These are phyloP conservation scores for Teratosphaeria nubilosa DNA, from an alignment of 2,329 filamentous ascomycete genomes.

Conservation along the genomic window DNA sequence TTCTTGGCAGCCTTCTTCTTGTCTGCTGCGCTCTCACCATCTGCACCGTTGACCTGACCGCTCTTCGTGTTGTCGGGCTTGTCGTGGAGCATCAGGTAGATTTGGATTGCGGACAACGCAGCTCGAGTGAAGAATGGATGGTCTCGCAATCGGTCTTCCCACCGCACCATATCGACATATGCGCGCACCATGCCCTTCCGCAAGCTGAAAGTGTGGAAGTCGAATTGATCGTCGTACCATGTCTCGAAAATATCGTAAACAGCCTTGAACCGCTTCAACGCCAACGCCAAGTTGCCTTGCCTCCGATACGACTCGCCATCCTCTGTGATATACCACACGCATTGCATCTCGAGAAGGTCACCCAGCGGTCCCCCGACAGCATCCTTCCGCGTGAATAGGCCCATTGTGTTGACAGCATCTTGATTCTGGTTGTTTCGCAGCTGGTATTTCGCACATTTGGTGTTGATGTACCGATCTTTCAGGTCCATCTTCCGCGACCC, in stretches of 20 bases:
- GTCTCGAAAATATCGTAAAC: slow-evolving; percentile 89
- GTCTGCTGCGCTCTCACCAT: slow-evolving; percentile 68
- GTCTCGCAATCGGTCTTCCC: slow-evolving; percentile 84
- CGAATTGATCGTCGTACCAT: slow-evolving; percentile 98
- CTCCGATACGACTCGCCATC: slow-evolving; percentile 84
- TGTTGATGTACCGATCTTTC: slow-evolving; percentile 95
- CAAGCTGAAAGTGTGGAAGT: slow-evolving; percentile 97
- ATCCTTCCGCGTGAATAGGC: slow-evolving; percentile 88
- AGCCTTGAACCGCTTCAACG: slow-evolving; percentile 82
- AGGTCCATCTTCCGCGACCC: slow-evolving; percentile 74
- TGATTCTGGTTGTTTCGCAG: slow-evolving; percentile 86
- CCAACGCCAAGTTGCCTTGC: slow-evolving; percentile 70
- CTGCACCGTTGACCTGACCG: slow-evolving; percentile 56
- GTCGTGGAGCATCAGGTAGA: slow-evolving; percentile 73
- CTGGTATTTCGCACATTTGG: slow-evolving; percentile 94
- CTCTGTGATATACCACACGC: slow-evolving; percentile 92
- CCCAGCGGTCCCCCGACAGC: slow-evolving; percentile 76
- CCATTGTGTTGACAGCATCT: slow-evolving; percentile 75
- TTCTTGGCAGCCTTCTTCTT: slow-evolving; percentile 62
- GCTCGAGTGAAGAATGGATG: slow-evolving; percentile 88
- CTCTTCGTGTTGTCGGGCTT: slow-evolving; percentile 61
- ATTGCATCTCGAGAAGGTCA: slow-evolving; percentile 96
- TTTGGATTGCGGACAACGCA: slow-evolving; percentile 67
- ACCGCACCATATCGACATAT: slow-evolving; percentile 91
- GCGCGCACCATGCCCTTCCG: slow-evolving; percentile 90